phyloP scores from a whole-genome alignment of 768 basidiomycete genomes.

The Boletales sp. region DNA sequence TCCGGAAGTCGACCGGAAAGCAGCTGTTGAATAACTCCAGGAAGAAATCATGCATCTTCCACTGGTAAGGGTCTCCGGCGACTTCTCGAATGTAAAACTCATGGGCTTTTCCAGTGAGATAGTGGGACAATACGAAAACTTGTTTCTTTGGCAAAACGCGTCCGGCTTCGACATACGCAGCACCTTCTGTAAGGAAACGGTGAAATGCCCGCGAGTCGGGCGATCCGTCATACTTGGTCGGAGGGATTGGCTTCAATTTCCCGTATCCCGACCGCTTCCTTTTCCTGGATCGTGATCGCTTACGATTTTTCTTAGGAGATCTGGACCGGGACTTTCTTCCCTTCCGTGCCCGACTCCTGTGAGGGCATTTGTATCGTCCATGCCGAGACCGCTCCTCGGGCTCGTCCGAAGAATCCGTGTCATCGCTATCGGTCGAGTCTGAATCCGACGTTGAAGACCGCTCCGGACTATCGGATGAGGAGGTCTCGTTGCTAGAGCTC shows the following conservation, averaged over 20 bases:
- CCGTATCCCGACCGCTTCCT: background rate
- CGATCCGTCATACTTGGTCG: constrained; percentile 9
- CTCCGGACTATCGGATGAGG: too few species aligned
- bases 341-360: too few species aligned
- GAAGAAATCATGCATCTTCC: constrained; percentile 26
- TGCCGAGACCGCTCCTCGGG: too few species aligned
- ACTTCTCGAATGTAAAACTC: constrained; percentile 27
- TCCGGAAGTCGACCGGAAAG: constrained; percentile 30
- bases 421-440: too few species aligned
- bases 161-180: constrained; percentile 17
- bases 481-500: too few species aligned
- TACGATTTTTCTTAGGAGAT: too few species aligned
- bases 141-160: background rate
- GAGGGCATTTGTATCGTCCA: too few species aligned
- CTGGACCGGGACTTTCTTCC: too few species aligned
- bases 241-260: constrained; percentile 14
- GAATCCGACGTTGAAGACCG: too few species aligned
- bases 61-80: constrained; percentile 8
- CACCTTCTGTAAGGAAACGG: constrained; percentile 13
- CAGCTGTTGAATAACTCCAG: constrained; percentile 30
- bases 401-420: too few species aligned
- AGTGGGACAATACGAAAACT: constrained; percentile 22
- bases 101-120: constrained; percentile 29
- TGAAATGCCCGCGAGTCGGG: constrained; percentile 6
- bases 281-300: too few species aligned